A percentile compares a stretch with the other conserved stretches of the same genome.
Conservation (phyloP, 179 eudicot species). For the Drosera spatulata region DNA sequence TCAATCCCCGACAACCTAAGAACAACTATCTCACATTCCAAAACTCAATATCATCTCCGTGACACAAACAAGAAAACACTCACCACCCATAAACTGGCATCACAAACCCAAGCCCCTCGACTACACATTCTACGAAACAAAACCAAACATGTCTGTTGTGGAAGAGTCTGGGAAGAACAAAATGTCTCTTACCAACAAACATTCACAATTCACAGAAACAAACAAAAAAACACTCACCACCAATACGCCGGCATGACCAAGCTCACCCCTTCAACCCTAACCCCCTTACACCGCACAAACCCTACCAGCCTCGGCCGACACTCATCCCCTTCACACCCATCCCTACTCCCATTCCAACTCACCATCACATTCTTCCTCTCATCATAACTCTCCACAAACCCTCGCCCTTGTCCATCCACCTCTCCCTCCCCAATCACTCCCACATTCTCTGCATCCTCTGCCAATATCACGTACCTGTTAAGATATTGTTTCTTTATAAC, state of each 20-base stretch:
- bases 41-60: too few species aligned
- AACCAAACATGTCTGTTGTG: too few species aligned
- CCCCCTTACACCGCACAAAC: constrained; percentile 53
- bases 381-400: constrained; percentile 63
- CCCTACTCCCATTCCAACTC: constrained; percentile 84
- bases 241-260: constrained; percentile 76
- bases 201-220: too few species aligned
- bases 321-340: constrained; percentile 64
- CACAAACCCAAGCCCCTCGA: too few species aligned
- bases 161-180: too few species aligned
- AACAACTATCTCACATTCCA: too few species aligned
- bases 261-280: constrained; percentile 34
- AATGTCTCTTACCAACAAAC: too few species aligned
- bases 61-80: too few species aligned
- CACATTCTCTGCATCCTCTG: constrained; percentile 66
- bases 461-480: constrained; percentile 40
- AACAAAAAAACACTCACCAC: constrained; percentile 46
- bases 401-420: constrained; percentile 76
- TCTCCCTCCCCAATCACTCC: constrained; percentile 92
- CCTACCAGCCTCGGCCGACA: constrained; percentile 89
- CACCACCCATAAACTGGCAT: too few species aligned
- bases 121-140: too few species aligned
- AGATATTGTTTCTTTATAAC: too few species aligned
- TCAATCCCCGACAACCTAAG: too few species aligned
- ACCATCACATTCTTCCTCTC: constrained; percentile 93